Evolutionary conservation across 768 basidiomycete genomes (phyloP).

Genomic region (Collybia sordida): DNA sequence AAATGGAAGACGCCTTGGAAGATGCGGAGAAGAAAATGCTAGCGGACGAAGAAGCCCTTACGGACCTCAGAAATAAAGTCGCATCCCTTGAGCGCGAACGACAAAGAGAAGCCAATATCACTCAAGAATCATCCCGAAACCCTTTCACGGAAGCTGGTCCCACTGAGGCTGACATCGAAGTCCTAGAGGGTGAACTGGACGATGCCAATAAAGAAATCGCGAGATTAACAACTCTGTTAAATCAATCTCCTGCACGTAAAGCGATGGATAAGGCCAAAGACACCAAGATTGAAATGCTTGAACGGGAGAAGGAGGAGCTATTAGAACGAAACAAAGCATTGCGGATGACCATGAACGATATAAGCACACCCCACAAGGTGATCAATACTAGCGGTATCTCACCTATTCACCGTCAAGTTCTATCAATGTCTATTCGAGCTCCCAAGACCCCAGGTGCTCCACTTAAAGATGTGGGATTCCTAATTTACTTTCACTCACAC

Average conservation of each 20-base stretch:
- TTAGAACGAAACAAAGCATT: conserved; percentile 66
- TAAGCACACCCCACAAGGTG: conserved; percentile 57
- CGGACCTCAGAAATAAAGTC: conserved; percentile 50
- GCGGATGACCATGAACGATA: conserved; percentile 49
- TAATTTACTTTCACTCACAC: background rate
- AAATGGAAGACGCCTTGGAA: conserved; percentile 76
- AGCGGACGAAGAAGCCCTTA: conserved; percentile 55
- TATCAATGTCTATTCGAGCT: conserved; percentile 64
- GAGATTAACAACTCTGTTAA: conserved; percentile 60
- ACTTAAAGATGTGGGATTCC: conserved; percentile 64
- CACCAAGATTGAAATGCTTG: conserved; percentile 70
- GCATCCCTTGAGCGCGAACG: conserved; percentile 57
- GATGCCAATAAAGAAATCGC: conserved; percentile 77
- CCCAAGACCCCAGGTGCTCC: conserved; percentile 82
- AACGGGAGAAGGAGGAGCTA: conserved; percentile 75
- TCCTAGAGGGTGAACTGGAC: conserved; percentile 75
- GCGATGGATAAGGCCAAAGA: conserved; percentile 81
- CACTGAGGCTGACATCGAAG: conserved; percentile 58
- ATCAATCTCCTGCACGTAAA: conserved; percentile 72
- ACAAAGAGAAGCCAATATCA: conserved; percentile 43
- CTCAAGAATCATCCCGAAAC: conserved; percentile 22
- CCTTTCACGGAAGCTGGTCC: conserved; percentile 28
- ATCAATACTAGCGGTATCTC: conserved; percentile 62
- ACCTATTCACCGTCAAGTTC: conserved; percentile 72
- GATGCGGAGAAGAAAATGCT: conserved; percentile 72